These are phyloP conservation scores for Aspergillus sp. DNA, from an alignment of 2,329 filamentous ascomycete species.

Conservation along the genomic window DNA sequence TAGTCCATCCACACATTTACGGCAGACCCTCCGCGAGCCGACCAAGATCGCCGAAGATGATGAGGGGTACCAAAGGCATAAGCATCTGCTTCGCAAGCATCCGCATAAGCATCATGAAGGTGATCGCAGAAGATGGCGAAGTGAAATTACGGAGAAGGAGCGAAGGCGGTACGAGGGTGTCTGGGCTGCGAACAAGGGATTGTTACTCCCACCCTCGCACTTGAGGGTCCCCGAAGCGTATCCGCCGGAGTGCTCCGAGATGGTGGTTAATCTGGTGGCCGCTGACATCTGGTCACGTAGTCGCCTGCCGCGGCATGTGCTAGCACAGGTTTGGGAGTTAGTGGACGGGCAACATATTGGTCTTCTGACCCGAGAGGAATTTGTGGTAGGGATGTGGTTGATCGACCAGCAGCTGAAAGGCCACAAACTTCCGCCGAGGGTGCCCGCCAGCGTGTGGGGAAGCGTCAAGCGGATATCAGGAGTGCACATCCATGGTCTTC, in stretches of 20 bases:
- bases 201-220: slow-evolving; percentile 32
- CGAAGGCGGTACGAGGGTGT: slow-evolving; percentile 54
- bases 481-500: slow-evolving; percentile 23
- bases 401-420: slow-evolving; percentile 53
- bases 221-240: slow-evolving; percentile 19
- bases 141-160: slow-evolving; percentile 47
- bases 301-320: slow-evolving; percentile 39
- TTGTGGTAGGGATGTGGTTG: slow-evolving; percentile 54
- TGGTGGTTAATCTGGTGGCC: slow-evolving; percentile 50
- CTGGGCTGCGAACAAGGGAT: slow-evolving; percentile 53
- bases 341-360: slow-evolving; percentile 43
- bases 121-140: slow-evolving; percentile 49
- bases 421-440: slow-evolving; percentile 48
- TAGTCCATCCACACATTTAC: slow-evolving; percentile 43
- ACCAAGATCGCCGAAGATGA: slow-evolving; percentile 41
- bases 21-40: slow-evolving; percentile 45
- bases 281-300: slow-evolving; percentile 54
- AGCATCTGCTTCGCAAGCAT: slow-evolving; percentile 45
- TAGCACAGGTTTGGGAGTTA: slow-evolving; percentile 51
- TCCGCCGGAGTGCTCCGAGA: slow-evolving; percentile 34
- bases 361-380: slow-evolving; percentile 48
- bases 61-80: slow-evolving; percentile 27
- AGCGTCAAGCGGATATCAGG: slow-evolving; percentile 46
- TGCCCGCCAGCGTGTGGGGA: slow-evolving; percentile 51
- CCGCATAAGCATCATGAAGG: slow-evolving; percentile 53